Conservation (phyloP, 2,329 filamentous ascomycete genomes). For the Epichloe typhina region DNA sequence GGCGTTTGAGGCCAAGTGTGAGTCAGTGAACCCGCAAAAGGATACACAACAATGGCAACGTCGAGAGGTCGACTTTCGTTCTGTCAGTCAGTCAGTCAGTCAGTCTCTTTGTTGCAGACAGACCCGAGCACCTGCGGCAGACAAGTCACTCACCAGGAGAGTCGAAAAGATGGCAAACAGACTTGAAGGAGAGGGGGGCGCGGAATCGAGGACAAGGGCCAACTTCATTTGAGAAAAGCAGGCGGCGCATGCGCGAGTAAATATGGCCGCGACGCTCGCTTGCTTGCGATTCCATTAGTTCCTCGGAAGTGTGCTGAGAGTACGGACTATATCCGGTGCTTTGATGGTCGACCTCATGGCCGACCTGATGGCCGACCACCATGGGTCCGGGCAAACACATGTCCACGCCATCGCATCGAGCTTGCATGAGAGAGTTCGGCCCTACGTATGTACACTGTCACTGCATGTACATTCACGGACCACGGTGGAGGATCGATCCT, state of each 20-base stretch:
- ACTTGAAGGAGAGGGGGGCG: no score
- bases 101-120: no score
- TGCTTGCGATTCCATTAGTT: neutral
- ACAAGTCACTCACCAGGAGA: no score
- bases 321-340: neutral
- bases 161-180: no score
- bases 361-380: neutral
- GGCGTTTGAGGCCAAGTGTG: neutral
- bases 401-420: neutral
- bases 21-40: neutral
- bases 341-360: neutral
- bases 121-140: no score
- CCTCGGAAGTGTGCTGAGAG: neutral
- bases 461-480: no score
- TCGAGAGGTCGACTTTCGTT: neutral
- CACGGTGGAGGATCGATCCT: neutral
- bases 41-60: neutral
- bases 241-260: neutral
- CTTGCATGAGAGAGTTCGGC: neutral
- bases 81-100: neutral
- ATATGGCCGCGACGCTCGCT: neutral
- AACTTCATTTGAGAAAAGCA: neutral
- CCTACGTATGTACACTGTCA: neutral
- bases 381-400: neutral
- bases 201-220: no score